Conservation (phyloP, 306 rosid genomes). For the Fragaria vesca region DNA sequence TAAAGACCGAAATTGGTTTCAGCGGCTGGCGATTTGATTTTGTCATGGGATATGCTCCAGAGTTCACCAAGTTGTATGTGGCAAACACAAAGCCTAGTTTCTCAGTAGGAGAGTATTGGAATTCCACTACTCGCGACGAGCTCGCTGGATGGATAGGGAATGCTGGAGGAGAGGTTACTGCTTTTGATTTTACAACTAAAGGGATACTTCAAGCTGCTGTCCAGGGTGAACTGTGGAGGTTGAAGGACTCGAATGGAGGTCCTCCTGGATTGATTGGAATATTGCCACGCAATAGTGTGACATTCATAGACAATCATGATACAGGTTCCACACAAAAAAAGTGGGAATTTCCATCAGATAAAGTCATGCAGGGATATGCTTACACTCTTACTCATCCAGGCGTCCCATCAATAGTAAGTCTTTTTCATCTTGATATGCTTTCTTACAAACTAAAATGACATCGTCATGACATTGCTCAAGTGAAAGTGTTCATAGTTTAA, state of each 20-base stretch:
- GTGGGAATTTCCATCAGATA: constrained; percentile 74
- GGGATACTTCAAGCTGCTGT: constrained; percentile 38
- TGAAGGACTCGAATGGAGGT: constrained; percentile 32
- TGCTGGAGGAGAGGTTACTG: constrained; percentile 35
- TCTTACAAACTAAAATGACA: background rate
- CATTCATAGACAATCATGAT: constrained; percentile 73
- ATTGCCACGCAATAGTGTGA: constrained; percentile 67
- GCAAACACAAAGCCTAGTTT: constrained; percentile 59
- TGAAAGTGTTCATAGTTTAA: background rate
- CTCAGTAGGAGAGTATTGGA: constrained; percentile 79
- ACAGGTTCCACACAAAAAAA: constrained; percentile 46
- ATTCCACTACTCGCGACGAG: constrained; percentile 30
- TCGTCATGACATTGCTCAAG: background rate
- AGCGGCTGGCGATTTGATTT: constrained; percentile 69
- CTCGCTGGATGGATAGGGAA: constrained; percentile 32
- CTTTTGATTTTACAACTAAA: constrained; percentile 47
- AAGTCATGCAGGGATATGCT: constrained; percentile 70
- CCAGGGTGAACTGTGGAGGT: constrained; percentile 31
- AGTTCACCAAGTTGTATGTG: constrained; percentile 53
- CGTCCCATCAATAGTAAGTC: constrained; percentile 50
- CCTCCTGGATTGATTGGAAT: constrained; percentile 68
- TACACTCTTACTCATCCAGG: constrained; percentile 80
- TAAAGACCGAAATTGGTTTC: constrained; percentile 54
- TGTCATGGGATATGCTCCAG: constrained; percentile 66
- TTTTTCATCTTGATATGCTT: background rate